phyloP scores from a whole-genome alignment of 768 basidiomycete genomes.

The Exsudoporus frostii region DNA sequence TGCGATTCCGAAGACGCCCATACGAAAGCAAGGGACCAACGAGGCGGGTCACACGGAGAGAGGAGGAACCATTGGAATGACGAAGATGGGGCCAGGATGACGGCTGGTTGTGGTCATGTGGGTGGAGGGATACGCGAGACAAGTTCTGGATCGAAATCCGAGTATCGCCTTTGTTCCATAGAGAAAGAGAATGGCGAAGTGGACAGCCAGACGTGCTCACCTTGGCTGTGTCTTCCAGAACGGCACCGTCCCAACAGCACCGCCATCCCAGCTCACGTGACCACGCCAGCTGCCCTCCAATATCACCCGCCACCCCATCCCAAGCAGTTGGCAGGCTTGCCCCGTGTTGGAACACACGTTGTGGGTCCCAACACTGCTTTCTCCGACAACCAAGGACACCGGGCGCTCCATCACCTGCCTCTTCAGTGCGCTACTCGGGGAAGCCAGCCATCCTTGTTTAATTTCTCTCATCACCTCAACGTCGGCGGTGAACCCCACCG shows the following conservation, averaged over 20 bases:
- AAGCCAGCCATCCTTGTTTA: not conserved
- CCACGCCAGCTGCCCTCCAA: not conserved
- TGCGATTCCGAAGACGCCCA: conserved; percentile 10
- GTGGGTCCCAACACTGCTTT: conserved; percentile 6
- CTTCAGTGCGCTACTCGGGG: not conserved
- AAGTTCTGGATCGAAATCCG: conserved; percentile 8
- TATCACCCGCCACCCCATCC: not conserved
- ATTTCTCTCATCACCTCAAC: not conserved
- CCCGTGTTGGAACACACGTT: not conserved
- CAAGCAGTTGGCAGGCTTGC: conserved; percentile 2
- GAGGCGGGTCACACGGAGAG: not conserved
- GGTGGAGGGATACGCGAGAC: not conserved
- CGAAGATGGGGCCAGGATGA: not conserved
- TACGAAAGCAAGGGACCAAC: not conserved
- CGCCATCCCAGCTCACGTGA: conserved; percentile 15
- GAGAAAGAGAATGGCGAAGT: not conserved
- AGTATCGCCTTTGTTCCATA: conserved; percentile 10
- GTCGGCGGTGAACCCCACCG: not conserved
- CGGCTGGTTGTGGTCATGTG: not conserved
- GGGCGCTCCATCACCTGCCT: conserved; percentile 14
- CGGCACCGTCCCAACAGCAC: not conserved
- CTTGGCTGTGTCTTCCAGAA: conserved; percentile 22
- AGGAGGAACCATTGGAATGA: not conserved
- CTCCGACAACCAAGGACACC: conserved; percentile 19
- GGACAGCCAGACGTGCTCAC: not conserved